A percentile compares a stretch with the other conserved stretches of the same genome.
Conservation (phyloP, 164 flowering plant genomes). For the Liriodendron chinense region DNA sequence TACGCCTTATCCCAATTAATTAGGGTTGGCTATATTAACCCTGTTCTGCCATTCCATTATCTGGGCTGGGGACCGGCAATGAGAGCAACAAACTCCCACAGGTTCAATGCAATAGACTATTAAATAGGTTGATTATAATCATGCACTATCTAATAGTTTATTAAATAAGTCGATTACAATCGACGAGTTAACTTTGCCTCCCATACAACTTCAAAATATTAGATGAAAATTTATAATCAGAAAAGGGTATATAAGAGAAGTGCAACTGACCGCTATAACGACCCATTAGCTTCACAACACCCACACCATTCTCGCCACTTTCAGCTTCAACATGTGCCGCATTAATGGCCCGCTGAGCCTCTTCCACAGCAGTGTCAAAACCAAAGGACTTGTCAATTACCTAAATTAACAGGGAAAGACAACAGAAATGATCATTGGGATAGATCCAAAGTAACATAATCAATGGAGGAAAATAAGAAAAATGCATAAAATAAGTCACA, state of each 20-base stretch:
- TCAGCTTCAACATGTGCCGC: conserved; percentile 92
- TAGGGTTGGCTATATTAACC: no score
- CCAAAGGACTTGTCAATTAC: conserved; percentile 93
- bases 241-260: not conserved
- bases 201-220: not conserved
- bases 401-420: conserved; percentile 31
- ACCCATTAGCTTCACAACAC: conserved; percentile 89
- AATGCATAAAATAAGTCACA: not conserved
- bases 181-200: no score
- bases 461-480: not conserved
- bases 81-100: no score
- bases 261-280: conserved; percentile 65
- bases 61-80: no score
- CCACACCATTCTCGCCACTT: conserved; percentile 83
- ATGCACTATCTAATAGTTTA: no score
- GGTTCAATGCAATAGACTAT: no score
- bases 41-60: no score
- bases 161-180: no score
- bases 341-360: conserved; percentile 91
- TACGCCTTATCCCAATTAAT: no score
- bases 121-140: no score
- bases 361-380: conserved; percentile 94
- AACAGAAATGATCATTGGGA: not conserved
- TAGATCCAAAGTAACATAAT: not conserved
- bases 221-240: not conserved